Percentiles rank a stretch among this genome's conserved stretches.
These are phyloP conservation scores for Cichorium intybus DNA, from an alignment of 140 eudicot species.

Conservation along the genomic window DNA sequence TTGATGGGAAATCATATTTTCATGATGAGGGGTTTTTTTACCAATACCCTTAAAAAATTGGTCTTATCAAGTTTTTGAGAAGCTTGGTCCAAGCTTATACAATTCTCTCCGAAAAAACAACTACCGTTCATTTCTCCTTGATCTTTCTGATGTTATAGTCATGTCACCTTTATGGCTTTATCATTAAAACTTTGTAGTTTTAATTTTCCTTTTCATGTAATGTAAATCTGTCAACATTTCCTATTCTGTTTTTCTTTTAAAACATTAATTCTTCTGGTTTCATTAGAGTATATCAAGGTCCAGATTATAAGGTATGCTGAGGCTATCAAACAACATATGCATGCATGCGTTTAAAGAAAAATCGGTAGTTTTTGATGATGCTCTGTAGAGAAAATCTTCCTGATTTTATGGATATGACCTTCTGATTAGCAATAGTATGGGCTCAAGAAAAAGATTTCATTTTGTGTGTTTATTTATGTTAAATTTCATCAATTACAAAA, in stretches of 20 bases:
- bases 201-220: neutral
- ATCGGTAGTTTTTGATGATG: no score
- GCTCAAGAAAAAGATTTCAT: no score
- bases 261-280: constrained; percentile 92
- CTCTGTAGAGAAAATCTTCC: no score
- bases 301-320: constrained; percentile 74
- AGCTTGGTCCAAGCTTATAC: constrained; percentile 99
- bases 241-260: constrained; percentile 17
- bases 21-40: no score
- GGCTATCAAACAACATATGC: constrained; percentile 8
- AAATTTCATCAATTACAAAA: no score
- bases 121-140: constrained; percentile 98
- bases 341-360: neutral
- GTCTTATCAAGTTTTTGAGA: constrained; percentile 99
- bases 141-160: constrained; percentile 53
- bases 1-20: no score
- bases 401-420: no score
- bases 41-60: constrained; percentile 65
- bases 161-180: no score
- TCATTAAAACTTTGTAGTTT: neutral
- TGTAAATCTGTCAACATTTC: no score
- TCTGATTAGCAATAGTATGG: no score
- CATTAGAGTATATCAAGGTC: constrained; percentile 86
- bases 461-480: no score
- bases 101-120: constrained; percentile 98